Base-by-base conservation (phyloP, 345 rosid genomes). In the Hibiscus mutabilis region DNA sequence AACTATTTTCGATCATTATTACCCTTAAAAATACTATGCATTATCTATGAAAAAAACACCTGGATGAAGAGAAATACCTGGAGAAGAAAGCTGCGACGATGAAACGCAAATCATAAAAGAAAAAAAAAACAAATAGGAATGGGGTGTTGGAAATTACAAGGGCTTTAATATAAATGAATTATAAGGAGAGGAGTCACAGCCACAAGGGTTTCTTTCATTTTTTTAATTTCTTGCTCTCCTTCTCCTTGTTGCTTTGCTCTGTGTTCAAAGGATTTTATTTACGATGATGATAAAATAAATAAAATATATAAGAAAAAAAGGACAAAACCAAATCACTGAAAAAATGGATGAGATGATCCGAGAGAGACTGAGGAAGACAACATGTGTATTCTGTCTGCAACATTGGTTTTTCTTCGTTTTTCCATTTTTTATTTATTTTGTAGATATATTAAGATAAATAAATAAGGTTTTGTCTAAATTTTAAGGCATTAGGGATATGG, bases 41-140 rank as follows among this genome's bases (percentile, higher is more conserved):
- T 37, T 8, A 37, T 37, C 46, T 10, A 42, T 10, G 11, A 44
- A 68, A 68, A 24, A 5, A 42, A 9, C 15, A 7, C 22, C 27
- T 5, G 3, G 57, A 76, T 64, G 37, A 71, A 63, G 49, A 77
- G 19, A 56, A 69, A 31, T 70, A 84, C 82, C 79, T 64, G 79
- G 18, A 53, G n/a, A 51, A 61, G 13, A 46, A 19, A 60, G 18
- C 40, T 31, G 44, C 21, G 52, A 74, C 4, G 62, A 53, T 15
- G 66, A 25, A 73, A 62, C 60, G 70, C 68, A 60, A 35, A 29
- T 0, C 47, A 46, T 29, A 3, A 47, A 13, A 14, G 52, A 15
- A 2, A 47, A 13, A 49, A 46, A 37, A 42, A 2, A 9, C 13
- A 42, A 42, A 42, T 42, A 42, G 14, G 59, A 68, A 44, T 44